Percentiles rank a stretch among this genome's conserved stretches.
Evolutionary conservation across 257 asterid genomes (phyloP).

Genomic region (Penstemon eatonii): DNA sequence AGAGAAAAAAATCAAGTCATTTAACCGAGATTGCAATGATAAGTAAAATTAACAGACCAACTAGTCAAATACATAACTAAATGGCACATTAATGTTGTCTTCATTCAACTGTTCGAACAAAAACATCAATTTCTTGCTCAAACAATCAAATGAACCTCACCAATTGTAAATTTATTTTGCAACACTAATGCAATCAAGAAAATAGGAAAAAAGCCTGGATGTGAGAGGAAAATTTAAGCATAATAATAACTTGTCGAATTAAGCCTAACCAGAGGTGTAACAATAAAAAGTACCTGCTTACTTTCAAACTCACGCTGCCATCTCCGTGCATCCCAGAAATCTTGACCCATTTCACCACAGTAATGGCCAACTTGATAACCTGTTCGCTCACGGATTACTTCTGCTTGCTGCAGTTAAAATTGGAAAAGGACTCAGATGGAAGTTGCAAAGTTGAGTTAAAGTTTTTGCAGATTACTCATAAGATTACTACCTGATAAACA

Average conservation of each 20-base stretch:
- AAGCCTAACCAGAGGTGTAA: constrained; percentile 18
- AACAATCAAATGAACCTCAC: constrained; percentile 11
- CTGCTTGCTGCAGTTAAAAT: constrained; percentile 83
- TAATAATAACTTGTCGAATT: constrained; percentile 5
- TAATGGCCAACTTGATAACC: constrained; percentile 96
- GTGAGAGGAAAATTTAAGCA: constrained; percentile 15
- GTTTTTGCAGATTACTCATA: constrained; percentile 12
- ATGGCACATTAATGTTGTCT: not conserved
- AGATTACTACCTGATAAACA: constrained; percentile 82
- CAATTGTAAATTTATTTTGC: constrained; percentile 1
- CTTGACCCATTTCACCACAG: constrained; percentile 99
- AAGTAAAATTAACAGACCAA: constrained; percentile 7
- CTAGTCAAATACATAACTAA: not conserved
- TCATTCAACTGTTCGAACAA: not conserved
- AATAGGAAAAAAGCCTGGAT: constrained; percentile 6
- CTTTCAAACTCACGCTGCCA: constrained; percentile 96
- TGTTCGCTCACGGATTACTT: constrained; percentile 89
- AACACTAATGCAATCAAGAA: not conserved
- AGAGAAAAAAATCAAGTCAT: not conserved
- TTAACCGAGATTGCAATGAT: constrained; percentile 2
- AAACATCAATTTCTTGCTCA: constrained; percentile 12
- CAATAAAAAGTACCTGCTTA: constrained; percentile 66
- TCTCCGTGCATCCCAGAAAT: constrained; percentile 99
- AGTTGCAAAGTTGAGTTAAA: constrained; percentile 21
- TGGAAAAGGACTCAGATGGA: constrained; percentile 16